Percentiles rank a stretch among this genome's conserved stretches.
Evolutionary conservation across 345 rosid species (phyloP).

Genomic region (Gossypium thurberi): DNA sequence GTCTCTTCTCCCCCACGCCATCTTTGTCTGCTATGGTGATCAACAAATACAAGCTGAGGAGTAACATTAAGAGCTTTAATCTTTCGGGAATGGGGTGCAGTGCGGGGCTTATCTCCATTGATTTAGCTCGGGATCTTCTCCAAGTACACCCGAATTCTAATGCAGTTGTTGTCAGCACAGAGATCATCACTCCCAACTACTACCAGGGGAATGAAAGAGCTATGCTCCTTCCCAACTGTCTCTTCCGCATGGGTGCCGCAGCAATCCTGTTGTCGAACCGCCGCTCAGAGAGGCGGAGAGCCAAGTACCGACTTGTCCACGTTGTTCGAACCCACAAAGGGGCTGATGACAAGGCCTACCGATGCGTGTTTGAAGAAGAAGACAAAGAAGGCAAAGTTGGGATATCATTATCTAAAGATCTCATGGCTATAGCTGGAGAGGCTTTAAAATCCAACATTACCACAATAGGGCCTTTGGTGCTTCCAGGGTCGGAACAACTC

Average conservation of each 20-base stretch:
- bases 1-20: slow-evolving; percentile 69
- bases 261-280: slow-evolving; percentile 67
- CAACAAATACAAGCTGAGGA: slow-evolving; percentile 66
- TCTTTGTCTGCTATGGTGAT: slow-evolving; percentile 75
- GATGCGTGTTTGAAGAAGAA: slow-evolving; percentile 64
- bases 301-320: slow-evolving; percentile 64
- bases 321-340: slow-evolving; percentile 80
- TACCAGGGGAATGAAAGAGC: slow-evolving; percentile 70
- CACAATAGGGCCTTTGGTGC: slow-evolving; percentile 65
- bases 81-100: slow-evolving; percentile 86
- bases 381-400: slow-evolving; percentile 65
- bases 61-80: slow-evolving; percentile 73
- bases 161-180: slow-evolving; percentile 62
- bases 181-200: slow-evolving; percentile 66
- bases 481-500: slow-evolving; percentile 75
- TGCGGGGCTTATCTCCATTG: slow-evolving; percentile 64
- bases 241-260: slow-evolving; percentile 78
- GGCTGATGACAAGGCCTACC: slow-evolving; percentile 57
- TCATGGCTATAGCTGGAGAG: slow-evolving; percentile 80
- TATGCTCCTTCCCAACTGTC: slow-evolving; percentile 74
- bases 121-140: slow-evolving; percentile 65
- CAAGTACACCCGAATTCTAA: slow-evolving; percentile 64
- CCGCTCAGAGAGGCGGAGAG: slow-evolving; percentile 42
- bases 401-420: slow-evolving; percentile 57
- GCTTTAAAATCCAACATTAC: slow-evolving; percentile 75